Conservation (phyloP, 805 yeast genomes). For the Cyberlindnera sargentensis region DNA sequence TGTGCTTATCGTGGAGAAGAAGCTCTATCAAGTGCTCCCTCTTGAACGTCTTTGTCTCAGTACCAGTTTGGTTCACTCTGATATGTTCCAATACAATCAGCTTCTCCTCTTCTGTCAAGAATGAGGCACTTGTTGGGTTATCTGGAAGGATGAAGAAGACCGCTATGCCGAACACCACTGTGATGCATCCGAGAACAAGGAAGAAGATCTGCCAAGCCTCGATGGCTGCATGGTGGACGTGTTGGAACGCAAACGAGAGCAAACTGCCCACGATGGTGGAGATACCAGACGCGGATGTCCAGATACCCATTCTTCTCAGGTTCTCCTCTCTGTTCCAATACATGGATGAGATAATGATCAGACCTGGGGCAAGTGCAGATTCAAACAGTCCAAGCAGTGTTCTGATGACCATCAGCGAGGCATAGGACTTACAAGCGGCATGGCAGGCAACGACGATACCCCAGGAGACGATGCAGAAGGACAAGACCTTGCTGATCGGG, state of each 20-base stretch:
- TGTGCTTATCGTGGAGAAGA: slow-evolving; percentile 34
- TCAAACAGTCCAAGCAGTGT: slow-evolving; percentile 45
- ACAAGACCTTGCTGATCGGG: slow-evolving; percentile 45
- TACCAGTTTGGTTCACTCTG: slow-evolving; percentile 38
- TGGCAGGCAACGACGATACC: slow-evolving; percentile 42
- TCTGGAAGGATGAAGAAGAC: slow-evolving; percentile 41
- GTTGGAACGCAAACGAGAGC: slow-evolving; percentile 45
- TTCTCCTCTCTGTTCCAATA: slow-evolving; percentile 49
- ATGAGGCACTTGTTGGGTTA: slow-evolving; percentile 30
- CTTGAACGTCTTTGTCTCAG: slow-evolving; percentile 36
- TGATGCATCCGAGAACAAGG: slow-evolving; percentile 44
- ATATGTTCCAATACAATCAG: slow-evolving; percentile 31
- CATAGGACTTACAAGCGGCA: slow-evolving; percentile 42
- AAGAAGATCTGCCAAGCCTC: slow-evolving; percentile 53
- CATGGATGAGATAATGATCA: slow-evolving; percentile 49
- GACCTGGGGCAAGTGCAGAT: slow-evolving; percentile 44
- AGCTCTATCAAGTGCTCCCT: slow-evolving; percentile 34
- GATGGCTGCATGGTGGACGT: slow-evolving; percentile 33
- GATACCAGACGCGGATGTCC: slow-evolving; percentile 47
- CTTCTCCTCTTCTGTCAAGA: slow-evolving; percentile 32
- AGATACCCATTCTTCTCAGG: slow-evolving; percentile 41
- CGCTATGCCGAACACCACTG: slow-evolving; percentile 39
- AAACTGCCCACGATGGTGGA: slow-evolving; percentile 39
- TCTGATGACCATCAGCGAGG: slow-evolving; percentile 45
- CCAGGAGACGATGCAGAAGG: slow-evolving; percentile 40